phyloP scores from a whole-genome alignment of 306 rosid species.

The Ceratonia siliqua region DNA sequence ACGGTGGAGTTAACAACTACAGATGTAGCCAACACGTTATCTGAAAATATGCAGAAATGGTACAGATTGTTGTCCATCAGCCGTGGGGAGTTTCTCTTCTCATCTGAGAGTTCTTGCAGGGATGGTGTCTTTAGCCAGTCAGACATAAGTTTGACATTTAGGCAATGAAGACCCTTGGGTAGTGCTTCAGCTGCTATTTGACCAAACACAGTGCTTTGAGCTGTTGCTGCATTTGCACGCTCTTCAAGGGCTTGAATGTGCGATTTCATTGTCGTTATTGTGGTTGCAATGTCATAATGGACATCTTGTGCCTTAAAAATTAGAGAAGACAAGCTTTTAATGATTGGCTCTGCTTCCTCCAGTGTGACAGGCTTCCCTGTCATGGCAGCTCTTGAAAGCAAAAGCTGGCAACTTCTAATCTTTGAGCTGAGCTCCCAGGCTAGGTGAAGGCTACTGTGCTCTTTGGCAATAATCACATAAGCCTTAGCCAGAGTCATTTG shows the following conservation, averaged over 20 bases:
- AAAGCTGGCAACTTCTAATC: slow-evolving; percentile 84
- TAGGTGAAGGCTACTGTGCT: slow-evolving; percentile 87
- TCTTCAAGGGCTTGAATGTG: slow-evolving; percentile 96
- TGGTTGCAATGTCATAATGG: slow-evolving; percentile 90
- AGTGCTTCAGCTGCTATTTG: slow-evolving; percentile 82
- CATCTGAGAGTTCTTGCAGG: slow-evolving; percentile 52
- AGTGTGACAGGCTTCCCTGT: slow-evolving; percentile 65
- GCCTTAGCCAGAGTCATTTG: slow-evolving; percentile 91
- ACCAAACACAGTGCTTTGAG: slow-evolving; percentile 77
- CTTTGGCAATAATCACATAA: slow-evolving; percentile 85
- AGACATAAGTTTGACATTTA: slow-evolving; percentile 68
- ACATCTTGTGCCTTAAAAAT: slow-evolving; percentile 83
- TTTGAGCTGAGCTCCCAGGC: slow-evolving; percentile 90
- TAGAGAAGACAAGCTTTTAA: slow-evolving; percentile 71
- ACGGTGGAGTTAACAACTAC: slow-evolving; percentile 85
- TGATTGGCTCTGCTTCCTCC: slow-evolving; percentile 82
- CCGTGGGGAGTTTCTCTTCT: slow-evolving; percentile 62
- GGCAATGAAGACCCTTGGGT: slow-evolving; percentile 88
- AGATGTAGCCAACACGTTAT: slow-evolving; percentile 76
- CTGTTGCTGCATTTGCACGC: slow-evolving; percentile 70
- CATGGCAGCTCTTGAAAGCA: slow-evolving; percentile 88
- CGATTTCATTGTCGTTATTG: slow-evolving; percentile 90
- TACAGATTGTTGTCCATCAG: slow-evolving; percentile 72
- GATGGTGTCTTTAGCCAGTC: slow-evolving; percentile 71
- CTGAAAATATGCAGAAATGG: slow-evolving; percentile 95